Evolutionary conservation across 2,329 filamentous ascomycete species (phyloP).

Genomic region (Clarireedia hainanense): DNA sequence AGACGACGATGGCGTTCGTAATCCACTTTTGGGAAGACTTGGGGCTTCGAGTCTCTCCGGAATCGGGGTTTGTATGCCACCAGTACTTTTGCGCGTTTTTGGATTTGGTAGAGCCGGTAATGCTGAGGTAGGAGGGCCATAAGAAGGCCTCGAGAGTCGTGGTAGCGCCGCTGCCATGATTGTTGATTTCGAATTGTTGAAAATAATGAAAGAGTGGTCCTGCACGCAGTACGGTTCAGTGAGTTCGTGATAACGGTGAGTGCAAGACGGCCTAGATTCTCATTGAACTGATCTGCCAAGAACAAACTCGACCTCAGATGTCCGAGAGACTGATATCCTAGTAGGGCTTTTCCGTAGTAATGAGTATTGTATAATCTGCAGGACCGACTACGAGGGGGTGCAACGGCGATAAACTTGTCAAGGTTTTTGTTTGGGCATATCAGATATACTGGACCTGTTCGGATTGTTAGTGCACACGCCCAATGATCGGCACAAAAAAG

Average conservation of each 20-base stretch:
- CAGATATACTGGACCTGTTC: constrained; percentile 21
- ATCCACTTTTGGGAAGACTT: constrained; percentile 44
- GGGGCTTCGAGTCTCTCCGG: constrained; percentile 25
- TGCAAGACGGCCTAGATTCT: constrained; percentile 2
- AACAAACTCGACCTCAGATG: not conserved
- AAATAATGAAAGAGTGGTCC: not conserved
- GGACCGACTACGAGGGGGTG: constrained; percentile 10
- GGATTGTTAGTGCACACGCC: constrained; percentile 20
- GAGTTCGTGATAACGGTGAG: constrained; percentile 9
- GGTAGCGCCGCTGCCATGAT: constrained; percentile 32
- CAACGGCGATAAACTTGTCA: constrained; percentile 14
- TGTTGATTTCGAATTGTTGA: constrained; percentile 3
- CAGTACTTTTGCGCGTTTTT: constrained; percentile 64
- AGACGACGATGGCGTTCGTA: constrained; percentile 52
- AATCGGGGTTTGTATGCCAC: constrained; percentile 35
- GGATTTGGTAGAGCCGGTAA: constrained; percentile 66
- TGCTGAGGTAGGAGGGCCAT: constrained; percentile 63
- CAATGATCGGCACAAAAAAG: constrained; percentile 1
- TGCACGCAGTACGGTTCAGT: not conserved
- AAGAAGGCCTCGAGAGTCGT: constrained; percentile 54
- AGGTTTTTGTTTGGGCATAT: constrained; percentile 10
- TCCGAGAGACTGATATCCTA: not conserved
- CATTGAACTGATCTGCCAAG: not conserved
- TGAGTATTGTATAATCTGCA: not conserved
- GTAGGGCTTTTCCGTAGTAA: not conserved